Base-by-base conservation (phyloP, 164 flowering plant genomes). In the Tetracentron sinense region DNA sequence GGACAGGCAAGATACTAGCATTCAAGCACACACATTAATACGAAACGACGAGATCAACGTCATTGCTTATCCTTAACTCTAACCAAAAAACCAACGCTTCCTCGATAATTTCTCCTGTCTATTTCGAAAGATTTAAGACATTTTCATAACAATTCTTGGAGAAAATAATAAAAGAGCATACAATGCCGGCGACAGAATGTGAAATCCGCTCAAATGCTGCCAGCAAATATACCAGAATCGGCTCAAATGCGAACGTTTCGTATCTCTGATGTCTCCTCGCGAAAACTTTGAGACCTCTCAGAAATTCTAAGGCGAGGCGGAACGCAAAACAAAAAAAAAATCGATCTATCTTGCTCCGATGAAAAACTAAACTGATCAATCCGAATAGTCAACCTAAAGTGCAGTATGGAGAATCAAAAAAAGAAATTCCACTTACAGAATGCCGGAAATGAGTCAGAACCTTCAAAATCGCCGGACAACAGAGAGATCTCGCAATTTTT, bases 1-100 rank as follows among this genome's bases (percentile, higher is more conserved):
- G 29, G 29, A 17, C 35, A 27, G 11, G 35, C 6, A 31, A 31
- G 20, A 7, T 0, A 30, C 23, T 48, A 35, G 27, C 26, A 22
- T 25, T 57, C 30, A 7, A 38, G 25, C 16, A 27, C 27, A 20
- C 22, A 46, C 44, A 31, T 56, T 59, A 59, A 59, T 44, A 35
- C 49, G 52, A 44, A 6, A 46, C 1, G 14, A 12, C 44, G 44
- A 38, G 44, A 38, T 46, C 50, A 10, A 8, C n/a, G 52, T 59
- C 27, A 19, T 17, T 14, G 6, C 14, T 38, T 38, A 12, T 42
- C 33, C 26, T 59, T 22, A 59, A 26, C 48, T 42, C 21, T 61
- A 29, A 50, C 65, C 27, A 61, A 29, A 61, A 51, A 50, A 30
- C 21, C 23, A 31, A 22, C 42, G 8, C n/a, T 21, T n/a, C 48